A percentile compares a stretch with the other conserved stretches of the same genome.
Evolutionary conservation across 768 basidiomycete genomes (phyloP).

Genomic region (Lyophyllum atratum): DNA sequence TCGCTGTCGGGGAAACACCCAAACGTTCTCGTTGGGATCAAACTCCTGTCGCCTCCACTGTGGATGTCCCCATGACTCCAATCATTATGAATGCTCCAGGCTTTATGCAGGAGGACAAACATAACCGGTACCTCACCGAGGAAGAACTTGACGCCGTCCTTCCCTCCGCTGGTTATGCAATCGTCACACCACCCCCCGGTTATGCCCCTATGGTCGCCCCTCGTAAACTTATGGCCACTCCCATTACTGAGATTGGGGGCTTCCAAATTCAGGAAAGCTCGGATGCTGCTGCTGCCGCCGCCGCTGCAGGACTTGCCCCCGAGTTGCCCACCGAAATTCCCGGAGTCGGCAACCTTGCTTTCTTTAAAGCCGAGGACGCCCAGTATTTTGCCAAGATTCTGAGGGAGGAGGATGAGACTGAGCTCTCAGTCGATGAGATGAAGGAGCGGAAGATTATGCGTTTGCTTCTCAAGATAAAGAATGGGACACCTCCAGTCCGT

Average conservation of each 20-base stretch:
- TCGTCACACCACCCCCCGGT: constrained; percentile 92
- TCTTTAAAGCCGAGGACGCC: constrained; percentile 98
- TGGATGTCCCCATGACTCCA: constrained; percentile 69
- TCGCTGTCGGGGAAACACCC: constrained; percentile 60
- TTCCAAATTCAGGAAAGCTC: constrained; percentile 98
- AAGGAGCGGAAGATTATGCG: constrained; percentile 99
- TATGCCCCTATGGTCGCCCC: constrained; percentile 80
- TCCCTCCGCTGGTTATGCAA: constrained; percentile 82
- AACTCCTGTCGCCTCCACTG: constrained; percentile 64
- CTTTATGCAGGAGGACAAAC: constrained; percentile 91
- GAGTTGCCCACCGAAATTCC: constrained; percentile 98
- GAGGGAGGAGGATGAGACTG: constrained; percentile 93
- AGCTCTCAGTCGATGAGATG: constrained; percentile 94
- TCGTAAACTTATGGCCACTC: constrained; percentile 61
- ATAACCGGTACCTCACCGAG: constrained; percentile 94
- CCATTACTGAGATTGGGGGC: constrained; percentile 66
- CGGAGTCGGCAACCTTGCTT: constrained; percentile 94
- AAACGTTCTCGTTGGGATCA: constrained; percentile 98
- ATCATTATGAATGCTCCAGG: constrained; percentile 90
- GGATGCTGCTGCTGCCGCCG: constrained; percentile 84
- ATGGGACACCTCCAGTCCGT: constrained; percentile 96
- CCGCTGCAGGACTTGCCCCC: constrained; percentile 88
- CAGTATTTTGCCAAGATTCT: constrained; percentile 97
- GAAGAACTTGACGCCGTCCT: constrained; percentile 94
- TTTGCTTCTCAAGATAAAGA: constrained; percentile 96